Base-by-base conservation (phyloP, 768 basidiomycete species). In the Russula lepida region DNA sequence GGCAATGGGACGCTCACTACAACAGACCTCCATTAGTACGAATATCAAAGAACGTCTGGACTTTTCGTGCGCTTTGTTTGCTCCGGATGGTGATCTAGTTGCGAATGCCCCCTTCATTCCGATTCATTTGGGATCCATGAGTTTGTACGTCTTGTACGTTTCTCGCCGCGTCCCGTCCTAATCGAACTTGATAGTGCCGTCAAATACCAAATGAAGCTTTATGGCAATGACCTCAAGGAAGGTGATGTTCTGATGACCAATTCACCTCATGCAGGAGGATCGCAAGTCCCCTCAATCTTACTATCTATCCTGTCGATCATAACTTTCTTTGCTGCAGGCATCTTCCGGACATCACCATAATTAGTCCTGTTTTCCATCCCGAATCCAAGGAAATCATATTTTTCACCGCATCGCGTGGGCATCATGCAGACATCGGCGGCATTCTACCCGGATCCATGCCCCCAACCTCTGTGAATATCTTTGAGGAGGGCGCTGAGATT, bases 31-130 rank as follows among this genome's bases (percentile, higher is more conserved):
- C 3, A 94, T 94, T 68, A 86, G 88, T 69, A 94, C 92, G 17
- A 95, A 98, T 69, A 95, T 95, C 79, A 95, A 95, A 74, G 95
- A 97, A 72, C 82, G 95, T 3, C 82, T 97, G 49, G 95, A 97
- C 73, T 97, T 91, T 71, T 92, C 89, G 11, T 98, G 95, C 73
- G 95, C 95, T 2, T 76, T 98, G 39, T 98, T 98, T 67, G 89
- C 90, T 0, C 91, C 93, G n/a, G 88, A 92, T 66, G 95, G 95
- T 0, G 92, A 92, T 67, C 78, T 98, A 21, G 92, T 97, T 41
- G 95, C 95, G 39, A 98, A 97, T 74, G 92, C 92, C 9, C 93
- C 92, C 5, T 92, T 89, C 70, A 92, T 92, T 68, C 89, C 89
- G 9, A 92, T 91, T 59, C 89, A 92, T 70, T 74, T 92, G 33